Evolutionary conservation across 192 early-diverging fungal species (phyloP).

Genomic region (Gigaspora rosea): DNA sequence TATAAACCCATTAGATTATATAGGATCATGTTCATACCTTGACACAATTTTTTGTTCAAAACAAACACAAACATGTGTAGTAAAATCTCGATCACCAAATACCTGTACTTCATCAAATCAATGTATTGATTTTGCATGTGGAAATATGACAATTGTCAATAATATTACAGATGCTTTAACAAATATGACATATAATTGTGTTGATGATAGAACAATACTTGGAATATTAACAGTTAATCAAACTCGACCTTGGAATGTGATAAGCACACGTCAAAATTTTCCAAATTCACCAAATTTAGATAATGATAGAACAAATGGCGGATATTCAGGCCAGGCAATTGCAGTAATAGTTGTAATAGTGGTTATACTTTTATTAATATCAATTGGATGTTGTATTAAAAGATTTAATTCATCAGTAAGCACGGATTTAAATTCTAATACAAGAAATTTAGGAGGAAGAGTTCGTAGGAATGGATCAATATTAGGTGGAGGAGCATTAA

Average conservation of each 20-base stretch:
- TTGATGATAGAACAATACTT: background rate
- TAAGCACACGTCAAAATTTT: no score
- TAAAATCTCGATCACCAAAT: no score
- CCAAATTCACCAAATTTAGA: no score
- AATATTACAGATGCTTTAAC: background rate
- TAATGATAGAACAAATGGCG: no score
- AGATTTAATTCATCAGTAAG: no score
- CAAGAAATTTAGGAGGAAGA: background rate
- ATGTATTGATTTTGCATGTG: background rate
- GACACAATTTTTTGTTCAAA: no score
- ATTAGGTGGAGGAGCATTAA: background rate
- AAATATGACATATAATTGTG: background rate
- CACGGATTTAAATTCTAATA: background rate
- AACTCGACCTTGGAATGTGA: background rate
- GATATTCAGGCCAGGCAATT: no score
- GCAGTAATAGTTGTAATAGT: no score
- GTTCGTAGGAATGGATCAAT: background rate
- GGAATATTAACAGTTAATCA: background rate
- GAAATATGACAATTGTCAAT: background rate
- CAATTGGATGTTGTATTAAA: no score
- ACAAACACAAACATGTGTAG: no score
- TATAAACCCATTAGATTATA: constrained; percentile 3
- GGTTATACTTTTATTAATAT: no score
- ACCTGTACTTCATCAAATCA: constrained; percentile 2
- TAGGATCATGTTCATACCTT: background rate